These are phyloP conservation scores for Jackrogersella minutella DNA, from an alignment of 495 filamentous ascomycete species.

Conservation along the genomic window DNA sequence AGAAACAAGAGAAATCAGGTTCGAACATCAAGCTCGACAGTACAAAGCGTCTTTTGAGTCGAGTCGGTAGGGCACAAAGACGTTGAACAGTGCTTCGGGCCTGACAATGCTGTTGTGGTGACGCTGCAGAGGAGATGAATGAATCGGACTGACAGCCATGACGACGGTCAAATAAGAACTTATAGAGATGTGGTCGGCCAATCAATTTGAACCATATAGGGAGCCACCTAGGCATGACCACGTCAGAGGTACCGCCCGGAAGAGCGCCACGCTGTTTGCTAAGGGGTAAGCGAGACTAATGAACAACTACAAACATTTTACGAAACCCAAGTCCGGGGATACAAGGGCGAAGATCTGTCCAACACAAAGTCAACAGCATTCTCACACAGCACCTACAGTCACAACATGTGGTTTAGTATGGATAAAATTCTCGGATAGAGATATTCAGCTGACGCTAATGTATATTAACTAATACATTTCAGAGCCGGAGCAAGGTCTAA, in stretches of 20 bases:
- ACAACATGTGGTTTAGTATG: neutral
- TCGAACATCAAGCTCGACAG: neutral
- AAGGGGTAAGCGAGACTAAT: neutral
- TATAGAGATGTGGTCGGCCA: slow-evolving; percentile 12
- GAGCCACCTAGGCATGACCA: slow-evolving; percentile 28
- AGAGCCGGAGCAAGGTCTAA: neutral
- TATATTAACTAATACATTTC: slow-evolving; percentile 7
- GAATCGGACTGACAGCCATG: slow-evolving; percentile 4
- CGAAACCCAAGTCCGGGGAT: neutral
- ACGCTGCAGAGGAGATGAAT: slow-evolving; percentile 7
- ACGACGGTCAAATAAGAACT: slow-evolving; percentile 19
- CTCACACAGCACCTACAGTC: neutral
- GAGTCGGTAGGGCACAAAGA: slow-evolving; percentile 34
- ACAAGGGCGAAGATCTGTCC: neutral
- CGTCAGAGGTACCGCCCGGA: slow-evolving; percentile 18
- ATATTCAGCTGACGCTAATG: neutral
- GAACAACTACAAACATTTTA: neutral
- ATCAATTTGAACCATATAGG: neutral
- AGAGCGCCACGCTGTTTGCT: slow-evolving; percentile 19
- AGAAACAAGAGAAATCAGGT: neutral
- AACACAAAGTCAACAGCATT: neutral
- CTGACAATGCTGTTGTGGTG: slow-evolving; percentile 25
- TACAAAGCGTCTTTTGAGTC: slow-evolving; percentile 15
- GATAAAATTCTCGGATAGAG: neutral
- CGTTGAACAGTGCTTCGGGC: neutral